Evolutionary conservation across 306 rosid species (phyloP).

Genomic region (Pueraria montana): DNA sequence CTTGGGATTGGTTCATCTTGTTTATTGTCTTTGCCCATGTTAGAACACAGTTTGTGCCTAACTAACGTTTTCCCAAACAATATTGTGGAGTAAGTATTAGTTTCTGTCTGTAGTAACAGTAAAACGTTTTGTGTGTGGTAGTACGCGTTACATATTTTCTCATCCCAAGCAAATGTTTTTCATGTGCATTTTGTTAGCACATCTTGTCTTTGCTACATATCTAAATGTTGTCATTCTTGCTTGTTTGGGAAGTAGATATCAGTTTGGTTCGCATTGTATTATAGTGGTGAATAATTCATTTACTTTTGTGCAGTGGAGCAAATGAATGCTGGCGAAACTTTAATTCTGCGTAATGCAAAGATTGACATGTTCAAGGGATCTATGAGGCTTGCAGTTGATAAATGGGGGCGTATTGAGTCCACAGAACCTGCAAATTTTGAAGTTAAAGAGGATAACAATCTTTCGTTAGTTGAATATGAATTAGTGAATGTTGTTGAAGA

Average conservation of each 20-base stretch:
- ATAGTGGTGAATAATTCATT: background rate
- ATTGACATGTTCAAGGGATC: constrained; percentile 97
- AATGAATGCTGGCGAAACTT: constrained; percentile 68
- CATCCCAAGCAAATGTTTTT: background rate
- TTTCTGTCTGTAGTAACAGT: background rate
- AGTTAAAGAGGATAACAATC: constrained; percentile 87
- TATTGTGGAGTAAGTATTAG: background rate
- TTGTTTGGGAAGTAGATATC: background rate
- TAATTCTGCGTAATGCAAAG: constrained; percentile 85
- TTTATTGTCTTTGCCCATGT: constrained; percentile 6
- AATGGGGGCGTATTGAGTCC: constrained; percentile 88
- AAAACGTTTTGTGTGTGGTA: background rate
- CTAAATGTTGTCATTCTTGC: background rate
- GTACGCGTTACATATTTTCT: background rate
- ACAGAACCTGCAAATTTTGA: constrained; percentile 75
- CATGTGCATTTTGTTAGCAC: background rate
- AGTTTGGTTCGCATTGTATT: background rate
- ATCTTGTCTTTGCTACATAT: background rate
- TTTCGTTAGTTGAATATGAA: constrained; percentile 88
- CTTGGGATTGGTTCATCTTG: background rate
- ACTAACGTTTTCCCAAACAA: background rate
- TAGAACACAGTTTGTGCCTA: background rate
- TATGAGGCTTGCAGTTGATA: constrained; percentile 91
- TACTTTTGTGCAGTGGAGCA: constrained; percentile 68
- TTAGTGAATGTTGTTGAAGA: constrained; percentile 80